Evolutionary conservation across 148 eudicot species (phyloP).

Genomic region (Chenopodium quinoa): DNA sequence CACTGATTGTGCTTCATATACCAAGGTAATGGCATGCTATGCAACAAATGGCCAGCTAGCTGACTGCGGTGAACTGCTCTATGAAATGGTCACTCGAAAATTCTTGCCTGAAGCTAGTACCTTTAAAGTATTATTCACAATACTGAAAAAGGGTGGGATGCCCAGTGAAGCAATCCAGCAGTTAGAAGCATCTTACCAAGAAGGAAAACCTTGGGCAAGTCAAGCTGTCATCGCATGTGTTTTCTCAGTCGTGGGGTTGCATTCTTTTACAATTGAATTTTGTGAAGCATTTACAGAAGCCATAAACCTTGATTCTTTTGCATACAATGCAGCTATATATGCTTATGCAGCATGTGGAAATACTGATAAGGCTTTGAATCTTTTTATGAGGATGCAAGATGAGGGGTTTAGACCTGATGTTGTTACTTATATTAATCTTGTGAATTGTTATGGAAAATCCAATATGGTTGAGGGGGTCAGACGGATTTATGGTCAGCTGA

Average conservation of each 20-base stretch:
- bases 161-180: slow-evolving; percentile 57
- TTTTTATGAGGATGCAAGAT: slow-evolving; percentile 82
- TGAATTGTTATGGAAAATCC: slow-evolving; percentile 70
- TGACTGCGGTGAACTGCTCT: slow-evolving; percentile 56
- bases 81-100: slow-evolving; percentile 53
- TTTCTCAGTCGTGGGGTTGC: slow-evolving; percentile 57
- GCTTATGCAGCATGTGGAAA: slow-evolving; percentile 55
- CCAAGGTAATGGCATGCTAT: slow-evolving; percentile 77
- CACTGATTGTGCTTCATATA: slow-evolving; percentile 47
- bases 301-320: slow-evolving; percentile 38
- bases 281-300: slow-evolving; percentile 40
- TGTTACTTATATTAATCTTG: slow-evolving; percentile 64
- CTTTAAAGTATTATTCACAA: slow-evolving; percentile 62
- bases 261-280: slow-evolving; percentile 47
- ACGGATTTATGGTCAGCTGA: slow-evolving; percentile 53
- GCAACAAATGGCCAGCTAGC: slow-evolving; percentile 58
- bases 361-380: slow-evolving; percentile 60
- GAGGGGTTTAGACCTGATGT: slow-evolving; percentile 57
- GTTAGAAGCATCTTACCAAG: slow-evolving; percentile 50
- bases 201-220: slow-evolving; percentile 53
- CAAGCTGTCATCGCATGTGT: slow-evolving; percentile 66
- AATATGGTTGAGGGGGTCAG: slow-evolving; percentile 83
- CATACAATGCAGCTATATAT: slow-evolving; percentile 64
- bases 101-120: slow-evolving; percentile 50
- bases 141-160: slow-evolving; percentile 64